phyloP scores from a whole-genome alignment of 306 rosid species.

The Chamaecrista fasciculata region DNA sequence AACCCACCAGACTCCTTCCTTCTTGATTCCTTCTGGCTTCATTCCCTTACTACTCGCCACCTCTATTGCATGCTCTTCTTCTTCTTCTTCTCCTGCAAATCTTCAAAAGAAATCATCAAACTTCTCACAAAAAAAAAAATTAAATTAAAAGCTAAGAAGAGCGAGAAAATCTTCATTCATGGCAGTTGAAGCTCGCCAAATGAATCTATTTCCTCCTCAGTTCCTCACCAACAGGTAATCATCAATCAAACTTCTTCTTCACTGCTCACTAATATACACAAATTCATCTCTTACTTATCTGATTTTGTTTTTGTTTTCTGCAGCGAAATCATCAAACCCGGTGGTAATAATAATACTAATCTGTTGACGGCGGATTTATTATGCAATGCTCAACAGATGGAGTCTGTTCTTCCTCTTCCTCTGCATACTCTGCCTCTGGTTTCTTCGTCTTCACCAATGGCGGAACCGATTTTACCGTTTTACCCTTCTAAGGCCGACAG shows the following conservation, averaged over 20 bases:
- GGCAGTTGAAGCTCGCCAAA: slow-evolving; percentile 83
- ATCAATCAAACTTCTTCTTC: background rate
- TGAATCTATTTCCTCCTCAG: slow-evolving; percentile 58
- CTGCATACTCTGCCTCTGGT: slow-evolving; percentile 32
- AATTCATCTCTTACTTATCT: too few relatives aligned
- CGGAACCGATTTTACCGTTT: slow-evolving; percentile 33
- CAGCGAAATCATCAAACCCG: slow-evolving; percentile 51
- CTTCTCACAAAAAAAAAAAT: slow-evolving; percentile 25
- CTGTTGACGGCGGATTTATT: slow-evolving; percentile 5
- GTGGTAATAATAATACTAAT: slow-evolving; percentile 6
- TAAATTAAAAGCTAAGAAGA: slow-evolving; percentile 4
- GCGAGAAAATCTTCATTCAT: slow-evolving; percentile 35
- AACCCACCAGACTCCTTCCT: slow-evolving; percentile 24
- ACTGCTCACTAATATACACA: too few relatives aligned
- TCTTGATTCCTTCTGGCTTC: too few relatives aligned
- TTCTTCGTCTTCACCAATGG: slow-evolving; percentile 33
- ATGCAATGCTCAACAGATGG: slow-evolving; percentile 37
- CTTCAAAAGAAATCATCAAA: background rate
- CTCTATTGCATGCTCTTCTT: slow-evolving; percentile 51
- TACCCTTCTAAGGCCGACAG: slow-evolving; percentile 62
- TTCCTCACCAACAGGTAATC: slow-evolving; percentile 45
- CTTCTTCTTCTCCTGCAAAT: background rate
- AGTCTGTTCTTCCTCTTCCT: slow-evolving; percentile 35
- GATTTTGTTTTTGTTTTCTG: background rate
- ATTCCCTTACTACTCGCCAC: slow-evolving; percentile 30